Conservation (phyloP, 163 green algal species). For the Chloromonas sp. region DNA sequence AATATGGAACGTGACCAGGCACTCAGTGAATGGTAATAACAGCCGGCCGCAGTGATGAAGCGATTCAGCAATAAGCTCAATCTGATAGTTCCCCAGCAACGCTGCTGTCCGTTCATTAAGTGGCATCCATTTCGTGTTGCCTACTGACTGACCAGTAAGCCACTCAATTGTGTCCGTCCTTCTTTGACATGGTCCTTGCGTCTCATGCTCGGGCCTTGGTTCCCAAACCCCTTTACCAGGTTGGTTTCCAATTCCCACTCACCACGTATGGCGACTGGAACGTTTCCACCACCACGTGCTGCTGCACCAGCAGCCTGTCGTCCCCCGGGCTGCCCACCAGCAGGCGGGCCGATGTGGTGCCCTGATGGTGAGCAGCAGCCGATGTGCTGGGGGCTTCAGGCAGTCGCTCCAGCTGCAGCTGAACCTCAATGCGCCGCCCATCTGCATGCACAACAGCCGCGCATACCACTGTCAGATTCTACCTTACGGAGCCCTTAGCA, state of each 20-base stretch:
- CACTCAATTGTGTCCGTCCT: background rate
- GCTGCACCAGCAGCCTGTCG: constrained; percentile 50
- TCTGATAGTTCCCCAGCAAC: background rate
- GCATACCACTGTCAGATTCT: too few species aligned
- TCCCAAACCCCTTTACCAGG: background rate
- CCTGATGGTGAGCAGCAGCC: background rate
- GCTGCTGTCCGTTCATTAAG: background rate
- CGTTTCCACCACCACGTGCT: constrained; percentile 43
- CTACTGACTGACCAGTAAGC: background rate
- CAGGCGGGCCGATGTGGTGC: constrained; percentile 24
- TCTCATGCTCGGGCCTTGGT: background rate
- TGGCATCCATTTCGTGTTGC: background rate
- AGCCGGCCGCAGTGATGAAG: background rate
- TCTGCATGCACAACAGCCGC: too few species aligned
- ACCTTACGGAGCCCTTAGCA: too few species aligned
- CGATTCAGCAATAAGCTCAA: background rate
- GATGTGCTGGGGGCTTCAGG: background rate
- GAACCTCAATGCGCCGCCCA: background rate
- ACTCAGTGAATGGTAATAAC: background rate
- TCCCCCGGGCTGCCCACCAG: constrained; percentile 48
- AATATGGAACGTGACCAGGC: background rate
- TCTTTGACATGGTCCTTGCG: background rate
- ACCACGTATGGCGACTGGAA: constrained; percentile 55
- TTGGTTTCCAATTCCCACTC: background rate
- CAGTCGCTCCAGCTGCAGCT: background rate